A percentile compares a stretch with the other conserved stretches of the same genome.
Conservation (phyloP, 1,284 basidiomycete species). For the Fomitopsis betulina region DNA sequence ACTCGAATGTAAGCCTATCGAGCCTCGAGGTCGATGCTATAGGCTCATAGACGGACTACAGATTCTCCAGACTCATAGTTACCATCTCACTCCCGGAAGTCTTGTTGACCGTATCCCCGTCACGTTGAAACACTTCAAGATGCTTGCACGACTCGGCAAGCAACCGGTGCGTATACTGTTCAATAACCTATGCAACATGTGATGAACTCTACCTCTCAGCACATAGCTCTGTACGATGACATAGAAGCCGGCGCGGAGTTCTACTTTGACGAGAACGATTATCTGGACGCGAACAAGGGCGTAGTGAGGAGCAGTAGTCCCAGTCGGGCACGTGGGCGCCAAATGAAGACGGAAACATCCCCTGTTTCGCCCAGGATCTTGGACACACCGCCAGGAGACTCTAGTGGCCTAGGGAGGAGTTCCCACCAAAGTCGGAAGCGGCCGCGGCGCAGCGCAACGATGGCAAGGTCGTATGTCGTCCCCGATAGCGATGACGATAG, state of each 20-base stretch:
- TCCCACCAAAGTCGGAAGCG: constrained; percentile 31
- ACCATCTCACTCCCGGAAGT: not conserved
- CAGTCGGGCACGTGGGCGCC: constrained; percentile 8
- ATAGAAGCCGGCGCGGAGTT: constrained; percentile 64
- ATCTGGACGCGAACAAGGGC: constrained; percentile 34
- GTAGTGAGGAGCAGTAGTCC: constrained; percentile 21
- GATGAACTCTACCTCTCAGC: constrained; percentile 29
- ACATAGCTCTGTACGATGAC: constrained; percentile 45
- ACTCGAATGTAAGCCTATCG: constrained; percentile 38
- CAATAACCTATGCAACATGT: not conserved
- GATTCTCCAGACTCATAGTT: constrained; percentile 12
- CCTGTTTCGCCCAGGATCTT: constrained; percentile 32
- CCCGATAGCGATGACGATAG: constrained; percentile 71
- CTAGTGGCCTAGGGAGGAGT: not conserved
- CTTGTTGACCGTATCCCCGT: constrained; percentile 48
- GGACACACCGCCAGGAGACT: not conserved
- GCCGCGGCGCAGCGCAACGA: constrained; percentile 49
- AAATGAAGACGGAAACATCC: constrained; percentile 20
- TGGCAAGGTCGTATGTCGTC: constrained; percentile 54
- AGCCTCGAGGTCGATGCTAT: not conserved
- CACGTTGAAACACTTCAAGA: constrained; percentile 67
- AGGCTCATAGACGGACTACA: not conserved
- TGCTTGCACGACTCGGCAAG: constrained; percentile 58
- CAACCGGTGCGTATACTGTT: constrained; percentile 40
- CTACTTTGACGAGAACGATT: constrained; percentile 63